Conservation (phyloP, 106 monocot species). For the Alisma plantagoaquatica region DNA sequence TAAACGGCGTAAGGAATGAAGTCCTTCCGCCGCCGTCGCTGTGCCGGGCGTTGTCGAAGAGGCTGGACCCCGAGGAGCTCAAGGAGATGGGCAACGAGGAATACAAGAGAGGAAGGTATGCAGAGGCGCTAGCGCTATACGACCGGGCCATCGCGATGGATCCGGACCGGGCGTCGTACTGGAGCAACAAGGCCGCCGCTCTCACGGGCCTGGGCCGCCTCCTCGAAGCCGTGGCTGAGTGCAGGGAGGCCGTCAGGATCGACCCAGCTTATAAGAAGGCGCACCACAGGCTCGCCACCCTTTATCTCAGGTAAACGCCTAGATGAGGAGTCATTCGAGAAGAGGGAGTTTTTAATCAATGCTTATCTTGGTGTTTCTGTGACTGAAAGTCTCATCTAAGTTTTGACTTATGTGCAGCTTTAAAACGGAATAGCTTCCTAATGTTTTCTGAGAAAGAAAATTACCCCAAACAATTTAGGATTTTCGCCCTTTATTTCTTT, state of each 20-base stretch:
- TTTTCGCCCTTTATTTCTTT: no score
- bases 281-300: constrained; percentile 22
- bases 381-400: no score
- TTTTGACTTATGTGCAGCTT: no score
- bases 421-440: no score
- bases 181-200: constrained; percentile 32
- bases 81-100: constrained; percentile 31
- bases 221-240: constrained; percentile 23
- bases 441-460: no score
- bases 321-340: no score
- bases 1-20: constrained; percentile 23
- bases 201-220: constrained; percentile 17
- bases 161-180: constrained; percentile 13
- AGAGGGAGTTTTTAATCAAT: no score
- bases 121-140: constrained; percentile 24
- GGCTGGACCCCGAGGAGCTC: constrained; percentile 22
- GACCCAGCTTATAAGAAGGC: constrained; percentile 31
- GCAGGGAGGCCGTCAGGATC: constrained; percentile 25
- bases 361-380: no score
- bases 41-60: constrained; percentile 23
- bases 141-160: constrained; percentile 23
- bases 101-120: constrained; percentile 25
- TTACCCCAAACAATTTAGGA: no score
- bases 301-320: constrained; percentile 36
- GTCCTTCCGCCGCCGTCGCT: constrained; percentile 1